Evolutionary conservation across 2,329 filamentous ascomycete species (phyloP), one percentile per base, ranked within the genome.

Genomic region (Fusarium torulosum): DNA sequence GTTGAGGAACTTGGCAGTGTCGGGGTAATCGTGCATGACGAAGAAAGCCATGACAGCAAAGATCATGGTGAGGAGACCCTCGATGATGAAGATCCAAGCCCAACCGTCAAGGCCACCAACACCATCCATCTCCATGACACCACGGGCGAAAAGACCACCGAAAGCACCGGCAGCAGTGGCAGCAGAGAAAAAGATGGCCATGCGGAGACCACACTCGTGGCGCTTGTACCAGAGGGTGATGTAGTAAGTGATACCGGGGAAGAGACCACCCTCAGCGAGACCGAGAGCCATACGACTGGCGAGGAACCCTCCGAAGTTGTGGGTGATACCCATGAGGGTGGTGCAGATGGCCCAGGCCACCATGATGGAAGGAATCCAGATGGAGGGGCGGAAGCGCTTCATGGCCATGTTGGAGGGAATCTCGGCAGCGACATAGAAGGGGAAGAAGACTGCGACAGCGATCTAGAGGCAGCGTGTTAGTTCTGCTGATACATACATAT

Each of bases 21-120:
- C 78, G 6, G 88, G 88, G 71, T 87, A 90, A 74, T 91, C 88
- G 62, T 86, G 79, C 72, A 90, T 86, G 44, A 81, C 78, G 74
- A 82, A 86, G 70, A 82, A 83, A 38, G 81, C 82, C 40, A 74
- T 70, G 37, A 83, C 63, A 40, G 84, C 75, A 41, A 85, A 79
- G 31, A 82, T 3, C 6, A 86, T 75, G 7, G 84, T 86, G 21
- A 81, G 70, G 20, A 85, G 59, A 29, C 86, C 85, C 75, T 91
- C 89, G 5, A 93, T 79, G 59, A 94, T 91, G 75, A 95, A 95
- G 51, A 95, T 93, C 91, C 91, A 94, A 3, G 86, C 83, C 92
- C 92, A 95, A 2, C 90, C 91, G 49, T 78, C 75, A 14, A 86
- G 84, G 25, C 78, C 76, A 4, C 86, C 77, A 8, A 79, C 69